Conservation (phyloP, 306 rosid genomes). For the Rosa persica region DNA sequence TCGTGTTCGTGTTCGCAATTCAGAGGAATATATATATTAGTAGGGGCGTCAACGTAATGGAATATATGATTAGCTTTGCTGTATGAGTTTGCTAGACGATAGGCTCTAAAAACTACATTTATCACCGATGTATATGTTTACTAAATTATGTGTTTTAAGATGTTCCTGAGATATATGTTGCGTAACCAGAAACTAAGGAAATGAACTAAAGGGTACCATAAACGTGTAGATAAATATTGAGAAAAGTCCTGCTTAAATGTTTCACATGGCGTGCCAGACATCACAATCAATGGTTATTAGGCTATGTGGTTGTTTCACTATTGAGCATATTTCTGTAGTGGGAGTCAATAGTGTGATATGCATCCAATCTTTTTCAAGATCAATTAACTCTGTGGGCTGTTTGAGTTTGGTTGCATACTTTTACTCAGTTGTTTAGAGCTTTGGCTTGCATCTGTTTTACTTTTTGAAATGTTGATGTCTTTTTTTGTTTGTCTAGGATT, state of each 20-base stretch:
- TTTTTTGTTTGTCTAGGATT: not conserved
- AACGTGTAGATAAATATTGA: not conserved
- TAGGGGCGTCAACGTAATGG: not conserved
- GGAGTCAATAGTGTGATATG: not conserved
- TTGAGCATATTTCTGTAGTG: not conserved
- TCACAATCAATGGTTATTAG: not conserved
- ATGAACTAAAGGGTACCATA: not conserved
- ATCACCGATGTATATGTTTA: not conserved
- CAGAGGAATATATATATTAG: too few species aligned
- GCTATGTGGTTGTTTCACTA: not conserved
- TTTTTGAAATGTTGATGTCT: not conserved
- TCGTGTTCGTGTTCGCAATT: too few species aligned
- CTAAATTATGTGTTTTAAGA: not conserved
- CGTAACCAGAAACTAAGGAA: not conserved
- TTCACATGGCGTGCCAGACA: not conserved
- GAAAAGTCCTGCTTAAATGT: constrained; percentile 4
- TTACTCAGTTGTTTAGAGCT: not conserved
- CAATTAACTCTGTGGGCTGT: not conserved
- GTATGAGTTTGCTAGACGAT: not conserved
- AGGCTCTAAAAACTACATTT: not conserved
- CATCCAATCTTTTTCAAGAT: not conserved
- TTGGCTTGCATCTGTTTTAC: not conserved
- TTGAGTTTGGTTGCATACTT: not conserved
- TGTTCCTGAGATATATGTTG: too few species aligned
- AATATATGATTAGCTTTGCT: not conserved